Conservation (phyloP, 768 basidiomycete genomes). For the Hericium alpestre region DNA sequence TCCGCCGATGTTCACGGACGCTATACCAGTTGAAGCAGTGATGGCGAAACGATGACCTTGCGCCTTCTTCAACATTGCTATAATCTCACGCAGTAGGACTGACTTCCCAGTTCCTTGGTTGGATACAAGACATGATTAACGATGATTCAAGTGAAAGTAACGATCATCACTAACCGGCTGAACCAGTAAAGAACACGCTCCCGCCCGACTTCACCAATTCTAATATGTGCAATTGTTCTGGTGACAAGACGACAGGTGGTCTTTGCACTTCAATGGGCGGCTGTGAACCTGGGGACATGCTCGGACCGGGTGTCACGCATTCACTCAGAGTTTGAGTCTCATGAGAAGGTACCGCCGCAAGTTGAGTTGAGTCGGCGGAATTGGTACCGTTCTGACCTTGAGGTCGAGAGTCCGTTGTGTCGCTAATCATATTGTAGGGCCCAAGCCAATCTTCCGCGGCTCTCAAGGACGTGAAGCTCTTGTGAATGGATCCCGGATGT, state of each 20-base stretch:
- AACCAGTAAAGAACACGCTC: conserved; percentile 80
- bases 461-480: not conserved
- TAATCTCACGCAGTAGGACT: conserved; percentile 68
- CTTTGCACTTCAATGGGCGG: too few relatives aligned
- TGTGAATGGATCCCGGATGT: not conserved
- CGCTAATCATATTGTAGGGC: not conserved
- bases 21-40: conserved; percentile 74
- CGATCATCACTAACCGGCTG: conserved; percentile 45
- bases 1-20: conserved; percentile 76
- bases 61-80: conserved; percentile 28
- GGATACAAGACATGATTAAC: too few relatives aligned
- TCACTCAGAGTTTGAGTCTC: too few relatives aligned
- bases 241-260: conserved; percentile 29
- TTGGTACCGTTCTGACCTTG: too few relatives aligned
- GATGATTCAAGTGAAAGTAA: too few relatives aligned
- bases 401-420: too few relatives aligned
- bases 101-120: conserved; percentile 73
- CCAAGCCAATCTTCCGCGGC: not conserved
- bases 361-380: too few relatives aligned
- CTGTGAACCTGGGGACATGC: too few relatives aligned
- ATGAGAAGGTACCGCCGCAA: too few relatives aligned
- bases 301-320: too few relatives aligned
- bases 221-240: conserved; percentile 42
- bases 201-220: conserved; percentile 43
- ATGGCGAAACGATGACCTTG: conserved; percentile 42